These are phyloP conservation scores for Ceratocystis ficicola DNA, from an alignment of 2,329 filamentous ascomycete species.

Conservation along the genomic window DNA sequence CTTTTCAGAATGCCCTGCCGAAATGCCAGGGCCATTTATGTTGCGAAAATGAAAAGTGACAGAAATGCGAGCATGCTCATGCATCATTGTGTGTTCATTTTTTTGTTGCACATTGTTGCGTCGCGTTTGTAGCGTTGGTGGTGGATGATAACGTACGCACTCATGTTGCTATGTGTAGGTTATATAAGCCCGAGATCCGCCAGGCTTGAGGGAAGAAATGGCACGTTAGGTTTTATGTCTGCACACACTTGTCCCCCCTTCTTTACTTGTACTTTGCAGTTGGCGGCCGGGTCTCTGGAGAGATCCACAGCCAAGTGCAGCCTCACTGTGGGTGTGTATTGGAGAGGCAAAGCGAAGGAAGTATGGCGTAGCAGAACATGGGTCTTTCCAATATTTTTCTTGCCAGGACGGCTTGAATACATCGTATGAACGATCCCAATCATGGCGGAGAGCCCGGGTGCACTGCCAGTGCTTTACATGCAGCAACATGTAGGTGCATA, in stretches of 20 bases:
- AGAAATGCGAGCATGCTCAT: neutral
- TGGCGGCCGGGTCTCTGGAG: too few species aligned
- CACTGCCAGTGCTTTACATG: neutral
- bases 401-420: neutral
- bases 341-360: too few species aligned
- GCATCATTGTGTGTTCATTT: neutral
- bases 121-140: neutral
- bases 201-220: too few species aligned
- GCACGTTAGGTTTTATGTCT: too few species aligned
- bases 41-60: constrained; percentile 4
- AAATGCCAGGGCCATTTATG: neutral
- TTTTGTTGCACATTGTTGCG: neutral
- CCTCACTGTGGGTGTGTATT: too few species aligned
- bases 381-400: too few species aligned
- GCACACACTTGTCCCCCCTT: too few species aligned
- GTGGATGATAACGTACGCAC: neutral
- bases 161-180: too few species aligned
- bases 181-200: too few species aligned
- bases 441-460: neutral
- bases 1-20: neutral
- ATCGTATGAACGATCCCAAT: neutral
- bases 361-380: too few species aligned
- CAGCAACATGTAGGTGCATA: neutral
- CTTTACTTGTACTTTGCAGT: too few species aligned
- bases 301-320: too few species aligned